Conservation (phyloP, 2,329 filamentous ascomycete genomes). For the Hymenoscyphus scutula region DNA sequence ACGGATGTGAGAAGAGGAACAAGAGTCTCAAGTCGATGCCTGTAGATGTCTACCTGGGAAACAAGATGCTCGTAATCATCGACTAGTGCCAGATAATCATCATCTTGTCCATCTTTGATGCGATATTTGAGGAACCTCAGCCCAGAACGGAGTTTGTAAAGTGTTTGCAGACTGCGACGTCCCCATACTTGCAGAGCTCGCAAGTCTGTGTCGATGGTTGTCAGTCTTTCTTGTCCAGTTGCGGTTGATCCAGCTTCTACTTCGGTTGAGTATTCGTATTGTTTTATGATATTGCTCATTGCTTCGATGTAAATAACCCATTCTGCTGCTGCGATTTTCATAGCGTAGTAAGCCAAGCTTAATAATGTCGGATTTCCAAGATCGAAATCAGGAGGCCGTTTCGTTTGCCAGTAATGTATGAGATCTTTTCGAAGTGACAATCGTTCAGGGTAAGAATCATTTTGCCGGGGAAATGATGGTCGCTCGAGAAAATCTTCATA, state of each 20-base stretch:
- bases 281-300: conserved; percentile 10
- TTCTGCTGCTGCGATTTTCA: conserved; percentile 16
- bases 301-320: conserved; percentile 16
- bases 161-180: conserved; percentile 12
- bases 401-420: conserved; percentile 12
- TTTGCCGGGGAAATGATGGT: neutral
- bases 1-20: conserved; percentile 18
- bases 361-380: conserved; percentile 8
- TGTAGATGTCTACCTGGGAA: conserved; percentile 9
- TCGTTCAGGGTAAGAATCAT: neutral
- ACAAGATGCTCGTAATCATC: conserved; percentile 17
- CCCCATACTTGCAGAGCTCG: conserved; percentile 13
- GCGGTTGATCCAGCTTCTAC: neutral
- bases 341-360: conserved; percentile 14
- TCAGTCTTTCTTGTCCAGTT: conserved; percentile 1
- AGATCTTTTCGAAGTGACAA: conserved; percentile 11
- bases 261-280: conserved; percentile 13
- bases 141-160: conserved; percentile 9
- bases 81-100: conserved; percentile 4
- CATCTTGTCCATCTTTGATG: neutral
- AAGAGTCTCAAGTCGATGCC: conserved; percentile 14
- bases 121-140: conserved; percentile 13
- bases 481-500: conserved; percentile 15
- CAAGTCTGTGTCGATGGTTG: conserved; percentile 10
- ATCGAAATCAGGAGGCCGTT: conserved; percentile 10